phyloP scores from a whole-genome alignment of 352 stramenopile genomes.

The Blastocystis hominis region DNA sequence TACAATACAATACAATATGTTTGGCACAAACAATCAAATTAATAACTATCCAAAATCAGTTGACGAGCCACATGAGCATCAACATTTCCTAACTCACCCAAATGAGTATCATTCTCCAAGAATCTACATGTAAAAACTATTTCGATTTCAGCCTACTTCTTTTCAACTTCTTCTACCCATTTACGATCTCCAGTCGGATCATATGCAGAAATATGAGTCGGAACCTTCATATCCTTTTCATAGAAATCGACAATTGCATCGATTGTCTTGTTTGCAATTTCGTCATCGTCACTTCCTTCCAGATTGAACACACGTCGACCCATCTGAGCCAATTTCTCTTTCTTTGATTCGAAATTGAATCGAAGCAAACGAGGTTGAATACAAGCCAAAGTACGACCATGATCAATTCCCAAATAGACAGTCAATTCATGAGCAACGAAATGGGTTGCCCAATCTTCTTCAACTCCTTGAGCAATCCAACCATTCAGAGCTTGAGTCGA shows the following conservation, averaged over 20 bases:
- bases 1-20: no score
- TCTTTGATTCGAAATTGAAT: constrained; percentile 4
- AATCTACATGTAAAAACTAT: no score
- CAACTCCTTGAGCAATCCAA: not conserved
- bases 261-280: not conserved
- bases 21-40: not conserved
- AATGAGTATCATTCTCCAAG: no score
- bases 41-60: constrained; percentile 54
- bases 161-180: constrained; percentile 28
- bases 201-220: constrained; percentile 11
- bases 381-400: not conserved
- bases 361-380: not conserved
- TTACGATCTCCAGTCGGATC: not conserved
- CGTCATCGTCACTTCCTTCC: not conserved
- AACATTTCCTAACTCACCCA: constrained; percentile 26
- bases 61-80: not conserved
- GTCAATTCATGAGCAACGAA: constrained; percentile 16
- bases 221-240: constrained; percentile 13
- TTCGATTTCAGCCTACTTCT: not conserved
- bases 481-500: not conserved
- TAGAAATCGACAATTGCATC: constrained; percentile 29
- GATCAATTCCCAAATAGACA: not conserved
- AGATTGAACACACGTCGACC: not conserved
- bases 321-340: not conserved
- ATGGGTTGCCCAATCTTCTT: not conserved